Conservation (phyloP, 1,284 basidiomycete genomes). For the Coriolopsis trogii region DNA sequence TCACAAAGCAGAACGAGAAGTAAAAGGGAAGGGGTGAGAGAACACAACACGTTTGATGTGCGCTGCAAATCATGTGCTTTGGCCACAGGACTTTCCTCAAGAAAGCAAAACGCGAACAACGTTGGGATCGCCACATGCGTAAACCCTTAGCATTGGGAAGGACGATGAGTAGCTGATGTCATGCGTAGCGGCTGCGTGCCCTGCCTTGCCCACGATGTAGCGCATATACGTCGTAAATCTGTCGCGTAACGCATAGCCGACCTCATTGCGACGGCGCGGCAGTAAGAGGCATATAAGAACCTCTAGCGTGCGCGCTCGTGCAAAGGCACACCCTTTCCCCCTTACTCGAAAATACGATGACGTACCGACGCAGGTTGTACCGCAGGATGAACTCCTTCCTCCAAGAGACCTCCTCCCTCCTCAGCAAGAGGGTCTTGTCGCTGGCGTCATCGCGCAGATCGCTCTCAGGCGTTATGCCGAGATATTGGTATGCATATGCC, state of each 20-base stretch:
- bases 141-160: no score
- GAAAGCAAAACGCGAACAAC: no score
- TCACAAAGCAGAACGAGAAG: neutral
- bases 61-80: no score
- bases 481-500: constrained; percentile 77
- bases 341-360: constrained; percentile 13
- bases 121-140: no score
- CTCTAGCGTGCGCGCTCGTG: neutral
- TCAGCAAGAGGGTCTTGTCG: constrained; percentile 48
- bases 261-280: constrained; percentile 6
- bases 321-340: constrained; percentile 5
- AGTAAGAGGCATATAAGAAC: constrained; percentile 1
- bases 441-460: constrained; percentile 42
- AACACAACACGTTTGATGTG: neutral
- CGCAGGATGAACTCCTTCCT: constrained; percentile 65
- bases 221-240: no score
- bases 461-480: constrained; percentile 66
- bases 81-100: no score
- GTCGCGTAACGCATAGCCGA: constrained; percentile 4
- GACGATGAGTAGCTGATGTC: no score
- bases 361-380: constrained; percentile 56
- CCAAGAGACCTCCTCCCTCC: constrained; percentile 64
- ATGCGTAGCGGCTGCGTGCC: no score
- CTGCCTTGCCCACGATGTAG: no score
- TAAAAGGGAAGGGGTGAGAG: neutral